Conservation (phyloP, 768 basidiomycete species). For the Suillus americanus region DNA sequence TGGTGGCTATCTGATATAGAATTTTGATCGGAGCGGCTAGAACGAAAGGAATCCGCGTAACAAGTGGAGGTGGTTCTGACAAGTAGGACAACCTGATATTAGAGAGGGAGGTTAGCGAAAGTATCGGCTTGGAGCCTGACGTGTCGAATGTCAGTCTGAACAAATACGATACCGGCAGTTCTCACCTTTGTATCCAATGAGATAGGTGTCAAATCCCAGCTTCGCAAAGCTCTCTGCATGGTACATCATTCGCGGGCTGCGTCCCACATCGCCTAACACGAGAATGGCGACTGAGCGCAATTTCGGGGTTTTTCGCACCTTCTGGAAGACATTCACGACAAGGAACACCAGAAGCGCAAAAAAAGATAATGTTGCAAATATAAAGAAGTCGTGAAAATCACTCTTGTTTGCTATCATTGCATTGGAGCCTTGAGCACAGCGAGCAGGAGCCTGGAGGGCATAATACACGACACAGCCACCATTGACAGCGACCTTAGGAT, state of each 20-base stretch:
- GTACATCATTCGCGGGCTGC: conserved; percentile 98
- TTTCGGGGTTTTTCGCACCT: conserved; percentile 27
- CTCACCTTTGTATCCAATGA: conserved; percentile 87
- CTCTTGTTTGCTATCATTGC: conserved; percentile 9
- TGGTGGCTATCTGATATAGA: conserved; percentile 58
- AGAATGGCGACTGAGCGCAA: conserved; percentile 81
- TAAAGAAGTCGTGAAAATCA: neutral
- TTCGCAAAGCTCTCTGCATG: conserved; percentile 92
- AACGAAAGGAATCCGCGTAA: conserved; percentile 60
- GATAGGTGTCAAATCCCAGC: conserved; percentile 69
- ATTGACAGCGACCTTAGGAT: no score
- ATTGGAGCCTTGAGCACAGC: neutral
- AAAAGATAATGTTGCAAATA: conserved; percentile 9
- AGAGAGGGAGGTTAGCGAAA: conserved; percentile 67
- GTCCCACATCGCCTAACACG: conserved; percentile 93
- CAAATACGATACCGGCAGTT: neutral
- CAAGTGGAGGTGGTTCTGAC: conserved; percentile 54
- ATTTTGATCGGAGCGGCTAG: conserved; percentile 84
- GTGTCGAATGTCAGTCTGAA: conserved; percentile 12
- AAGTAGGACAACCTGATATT: conserved; percentile 69
- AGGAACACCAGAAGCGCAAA: conserved; percentile 15
- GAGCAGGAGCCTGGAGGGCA: neutral
- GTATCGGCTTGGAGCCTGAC: conserved; percentile 74
- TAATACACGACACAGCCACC: neutral
- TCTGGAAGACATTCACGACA: conserved; percentile 13